These are phyloP conservation scores for Globisporangium recalcitrans DNA, from an alignment of 352 stramenopile species.

Conservation along the genomic window DNA sequence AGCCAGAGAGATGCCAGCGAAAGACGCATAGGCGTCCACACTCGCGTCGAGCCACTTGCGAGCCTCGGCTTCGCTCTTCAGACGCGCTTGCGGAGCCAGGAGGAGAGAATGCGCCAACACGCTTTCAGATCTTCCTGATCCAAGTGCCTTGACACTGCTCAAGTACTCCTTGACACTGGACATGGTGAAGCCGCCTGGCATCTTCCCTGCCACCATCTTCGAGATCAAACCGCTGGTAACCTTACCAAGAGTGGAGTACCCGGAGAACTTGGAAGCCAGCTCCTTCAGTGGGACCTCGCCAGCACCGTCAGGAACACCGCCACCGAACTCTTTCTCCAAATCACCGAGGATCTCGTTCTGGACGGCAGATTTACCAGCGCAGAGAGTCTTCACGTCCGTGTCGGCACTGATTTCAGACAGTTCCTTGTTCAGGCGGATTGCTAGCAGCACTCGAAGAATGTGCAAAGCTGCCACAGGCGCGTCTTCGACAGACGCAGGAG, in stretches of 20 bases:
- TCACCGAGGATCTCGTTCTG: conserved; percentile 89
- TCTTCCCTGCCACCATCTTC: conserved; percentile 77
- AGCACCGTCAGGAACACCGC: conserved; percentile 56
- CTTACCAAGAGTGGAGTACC: conserved; percentile 71
- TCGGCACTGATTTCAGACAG: conserved; percentile 63
- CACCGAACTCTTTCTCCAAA: conserved; percentile 83
- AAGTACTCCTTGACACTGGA: conserved; percentile 77
- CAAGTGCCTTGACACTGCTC: conserved; percentile 45
- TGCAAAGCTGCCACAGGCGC: conserved; percentile 59
- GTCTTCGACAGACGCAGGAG: conserved; percentile 35
- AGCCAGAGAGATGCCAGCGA: conserved; percentile 64
- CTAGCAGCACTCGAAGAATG: conserved; percentile 68
- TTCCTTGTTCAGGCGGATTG: conserved; percentile 70
- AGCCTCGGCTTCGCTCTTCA: conserved; percentile 71
- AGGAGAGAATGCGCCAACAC: conserved; percentile 70
- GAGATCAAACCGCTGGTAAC: conserved; percentile 54
- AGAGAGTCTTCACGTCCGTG: conserved; percentile 76
- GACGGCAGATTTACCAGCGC: conserved; percentile 77
- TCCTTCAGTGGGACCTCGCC: conserved; percentile 73
- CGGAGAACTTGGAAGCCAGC: conserved; percentile 54
- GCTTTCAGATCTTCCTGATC: conserved; percentile 64
- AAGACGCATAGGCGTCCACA: conserved; percentile 62
- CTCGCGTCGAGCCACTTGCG: conserved; percentile 79
- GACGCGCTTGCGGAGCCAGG: conserved; percentile 44
- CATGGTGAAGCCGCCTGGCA: conserved; percentile 83